Evolutionary conservation across 495 filamentous ascomycete species (phyloP), one percentile per base, ranked within the genome.

Genomic region (Tuber microsphaerosporum): DNA sequence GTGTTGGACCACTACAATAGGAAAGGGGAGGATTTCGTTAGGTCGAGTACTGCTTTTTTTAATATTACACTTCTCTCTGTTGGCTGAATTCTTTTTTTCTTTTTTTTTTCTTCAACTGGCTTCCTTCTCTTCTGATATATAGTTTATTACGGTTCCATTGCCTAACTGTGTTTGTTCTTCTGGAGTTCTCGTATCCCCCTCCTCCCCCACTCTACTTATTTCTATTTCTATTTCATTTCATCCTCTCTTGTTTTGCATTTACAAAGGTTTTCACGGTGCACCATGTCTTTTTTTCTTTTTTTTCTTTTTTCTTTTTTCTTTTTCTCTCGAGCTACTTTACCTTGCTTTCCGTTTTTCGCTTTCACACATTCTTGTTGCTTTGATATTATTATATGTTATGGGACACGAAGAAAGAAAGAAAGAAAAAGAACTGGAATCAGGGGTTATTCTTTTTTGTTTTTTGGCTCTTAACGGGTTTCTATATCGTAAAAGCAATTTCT

Each of bases 401-500:
- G 71, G 70, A 75, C 72, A 75, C 65, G 20, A 41, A 26, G n/a
- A 74, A 39, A 74, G 70, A 73, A 76, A 31, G 69, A 71, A 71
- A n/a, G n/a, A n/a, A 34, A n/a, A 45, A 42, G 34, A 74, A 72
- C 10, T 31, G 39, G 75, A 31, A 76, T n/a, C 37, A 61, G 26
- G 26, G 74, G 73, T 73, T 69, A 26, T 56, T 70, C 42, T 46
- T 44, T 73, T 71, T 48, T 41, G 31, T 17, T 41, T 71, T 70
- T 71, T 42, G 56, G 56, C 12, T 34, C n/a, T 65, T 34, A 65
- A 1, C 14, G 56, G 56, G 56, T 7, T 65, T 34, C 16, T 17
- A 34, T 65, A 65, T 65, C 31, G 12, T 61, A 61, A 61, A 61
- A 61, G 51, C 51, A 26, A 26, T 26, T 14, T 2, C 12, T n/a